Base-by-base conservation (phyloP, 768 basidiomycete genomes). In the Coprinellus micaceus region DNA sequence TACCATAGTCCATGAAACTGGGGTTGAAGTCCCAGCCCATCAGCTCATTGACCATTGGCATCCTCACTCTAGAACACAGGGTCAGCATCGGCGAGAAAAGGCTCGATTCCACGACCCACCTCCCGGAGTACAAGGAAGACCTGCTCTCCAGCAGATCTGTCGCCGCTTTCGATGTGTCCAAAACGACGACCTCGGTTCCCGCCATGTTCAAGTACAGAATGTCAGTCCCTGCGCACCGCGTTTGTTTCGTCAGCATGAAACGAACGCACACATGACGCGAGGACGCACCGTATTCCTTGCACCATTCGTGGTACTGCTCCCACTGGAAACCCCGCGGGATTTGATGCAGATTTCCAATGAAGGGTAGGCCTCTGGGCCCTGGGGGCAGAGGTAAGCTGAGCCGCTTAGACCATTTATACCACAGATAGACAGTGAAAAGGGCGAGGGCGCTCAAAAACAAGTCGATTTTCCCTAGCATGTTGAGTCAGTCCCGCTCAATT, bases 301-400 rank as follows among this genome's bases (percentile, higher is more conserved):
- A 69, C 77, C 75, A 78, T 40, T 67, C 56, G 21, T 73, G 66
- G 59, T 76, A 79, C 1, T 73, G 70, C 17, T 59, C 59, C 63
- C 75, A 74, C 52, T 74, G 69, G 25, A 68, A 59, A 33, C 65
- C 64, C 39, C 64, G 59, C 3, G 78, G 78, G 52, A 80, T 60
- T 46, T 78, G 70, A 22, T 69, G 46, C 5, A 78, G 53, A 58
- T 77, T 78, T 10, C 76, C 76, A 26, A 77, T 64, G 12, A 79
- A 33, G 24, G 75, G 75, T n/a, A 71, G 63, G 24, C 68, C 68
- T 45, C 61, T 72, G 1, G 77, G 77, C 39, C 77, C 77, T n/a
- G 77, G 77, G 11, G 76, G 76, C 4, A 77, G 61, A 0, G 66
- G 69, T 12, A 67, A 30, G 29, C 12, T 15, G 3, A 28, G 28